A percentile compares a stretch with the other conserved stretches of the same genome.
Conservation (phyloP, 2,329 filamentous ascomycete species). For the Raffaelea ambrosiae region DNA sequence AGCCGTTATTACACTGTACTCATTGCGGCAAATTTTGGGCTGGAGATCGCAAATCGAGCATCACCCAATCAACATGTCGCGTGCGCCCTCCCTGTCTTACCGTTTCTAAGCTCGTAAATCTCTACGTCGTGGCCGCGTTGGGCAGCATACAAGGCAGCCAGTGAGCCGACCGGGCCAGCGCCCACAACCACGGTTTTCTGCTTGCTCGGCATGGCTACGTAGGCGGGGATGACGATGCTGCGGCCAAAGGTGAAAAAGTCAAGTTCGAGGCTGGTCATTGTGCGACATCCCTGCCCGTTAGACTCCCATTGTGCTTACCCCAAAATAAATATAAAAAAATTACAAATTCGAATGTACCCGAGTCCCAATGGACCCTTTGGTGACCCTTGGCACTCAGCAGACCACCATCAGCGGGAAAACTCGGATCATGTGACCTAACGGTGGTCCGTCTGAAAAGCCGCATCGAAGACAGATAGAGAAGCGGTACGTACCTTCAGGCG, state of each 20-base stretch:
- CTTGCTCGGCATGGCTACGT: conserved; percentile 11
- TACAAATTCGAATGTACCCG: neutral
- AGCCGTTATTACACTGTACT: too few relatives aligned
- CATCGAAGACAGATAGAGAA: neutral
- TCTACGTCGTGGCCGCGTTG: conserved; percentile 82
- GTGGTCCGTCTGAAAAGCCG: neutral
- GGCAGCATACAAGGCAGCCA: conserved; percentile 89
- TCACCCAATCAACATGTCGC: neutral
- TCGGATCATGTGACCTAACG: conserved; percentile 1
- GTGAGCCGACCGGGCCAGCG: conserved; percentile 84
- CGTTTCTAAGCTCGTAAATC: conserved; percentile 85
- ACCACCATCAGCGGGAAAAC: neutral
- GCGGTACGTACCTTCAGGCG: neutral
- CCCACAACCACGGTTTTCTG: conserved; percentile 80
- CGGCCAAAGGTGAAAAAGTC: too few relatives aligned
- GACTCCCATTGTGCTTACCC: too few relatives aligned
- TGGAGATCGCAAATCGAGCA: too few relatives aligned
- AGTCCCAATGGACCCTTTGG: neutral
- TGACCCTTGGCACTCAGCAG: too few relatives aligned
- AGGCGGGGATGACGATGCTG: too few relatives aligned
- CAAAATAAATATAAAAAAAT: too few relatives aligned
- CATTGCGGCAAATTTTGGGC: too few relatives aligned
- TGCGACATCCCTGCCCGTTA: too few relatives aligned
- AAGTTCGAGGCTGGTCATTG: too few relatives aligned
- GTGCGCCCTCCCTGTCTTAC: conserved; percentile 34